These are phyloP conservation scores for Lichtheimia ramosa DNA, from an alignment of 371 early-diverging fungal genomes.

Conservation along the genomic window DNA sequence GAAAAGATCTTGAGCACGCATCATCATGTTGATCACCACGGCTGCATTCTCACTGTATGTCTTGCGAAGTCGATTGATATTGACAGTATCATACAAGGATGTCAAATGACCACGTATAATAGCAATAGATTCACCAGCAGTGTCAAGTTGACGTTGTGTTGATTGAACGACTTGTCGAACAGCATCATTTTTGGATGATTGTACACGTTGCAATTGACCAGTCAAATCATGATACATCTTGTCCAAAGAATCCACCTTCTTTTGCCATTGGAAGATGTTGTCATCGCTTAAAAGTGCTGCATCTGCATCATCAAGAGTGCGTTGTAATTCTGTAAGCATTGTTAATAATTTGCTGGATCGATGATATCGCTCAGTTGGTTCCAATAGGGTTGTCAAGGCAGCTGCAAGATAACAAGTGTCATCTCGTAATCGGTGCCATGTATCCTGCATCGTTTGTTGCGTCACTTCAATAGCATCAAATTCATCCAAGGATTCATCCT, in stretches of 20 bases:
- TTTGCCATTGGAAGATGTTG: conserved; percentile 39
- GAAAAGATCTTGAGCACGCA: conserved; percentile 2
- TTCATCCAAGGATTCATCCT: conserved; percentile 8
- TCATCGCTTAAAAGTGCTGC: conserved; percentile 24
- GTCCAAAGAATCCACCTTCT: conserved; percentile 32
- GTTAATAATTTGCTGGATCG: conserved; percentile 22
- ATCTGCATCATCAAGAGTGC: conserved; percentile 21
- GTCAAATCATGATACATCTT: no score
- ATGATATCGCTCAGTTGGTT: conserved; percentile 31
- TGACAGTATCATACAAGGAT: conserved; percentile 39
- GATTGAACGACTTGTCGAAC: no score
- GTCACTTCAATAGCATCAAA: conserved; percentile 7
- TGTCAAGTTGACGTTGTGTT: conserved; percentile 23
- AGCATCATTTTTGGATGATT: no score
- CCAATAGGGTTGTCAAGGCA: conserved; percentile 20
- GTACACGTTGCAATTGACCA: no score
- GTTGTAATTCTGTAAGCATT: conserved; percentile 15
- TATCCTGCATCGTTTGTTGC: conserved; percentile 12
- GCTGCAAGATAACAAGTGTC: conserved; percentile 20
- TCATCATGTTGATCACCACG: conserved; percentile 10
- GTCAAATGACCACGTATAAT: conserved; percentile 29
- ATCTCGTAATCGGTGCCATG: conserved; percentile 26
- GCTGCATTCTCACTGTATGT: conserved; percentile 37
- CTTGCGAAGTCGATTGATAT: conserved; percentile 40
- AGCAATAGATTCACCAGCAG: conserved; percentile 29